A percentile compares a stretch with the other conserved stretches of the same genome.
Evolutionary conservation across 129 eudicot genomes (phyloP).

Genomic region (Centaurea solstitialis): DNA sequence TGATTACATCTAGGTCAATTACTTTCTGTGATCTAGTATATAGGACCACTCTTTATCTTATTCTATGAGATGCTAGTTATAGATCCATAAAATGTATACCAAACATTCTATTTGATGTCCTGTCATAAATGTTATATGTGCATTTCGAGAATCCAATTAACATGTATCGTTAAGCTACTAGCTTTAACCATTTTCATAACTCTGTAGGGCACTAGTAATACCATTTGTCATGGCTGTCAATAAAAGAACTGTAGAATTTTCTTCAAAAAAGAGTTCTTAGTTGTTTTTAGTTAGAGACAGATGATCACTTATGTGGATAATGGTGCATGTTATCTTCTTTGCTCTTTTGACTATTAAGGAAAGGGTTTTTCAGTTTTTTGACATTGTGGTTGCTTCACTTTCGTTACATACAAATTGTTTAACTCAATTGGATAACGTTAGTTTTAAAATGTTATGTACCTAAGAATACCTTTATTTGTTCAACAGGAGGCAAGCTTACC

Average conservation of each 20-base stretch:
- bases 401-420: not conserved
- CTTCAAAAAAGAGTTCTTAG: not conserved
- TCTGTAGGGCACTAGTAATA: not conserved
- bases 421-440: not conserved
- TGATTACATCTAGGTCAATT: not conserved
- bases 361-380: not conserved
- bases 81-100: not conserved
- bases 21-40: not conserved
- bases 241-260: not conserved
- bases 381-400: constrained; percentile 1
- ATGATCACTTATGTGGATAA: not conserved
- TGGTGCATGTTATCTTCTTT: not conserved
- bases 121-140: not conserved
- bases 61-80: not conserved
- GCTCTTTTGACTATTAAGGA: not conserved
- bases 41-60: not conserved
- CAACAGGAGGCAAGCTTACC: constrained; percentile 69
- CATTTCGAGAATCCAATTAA: not conserved
- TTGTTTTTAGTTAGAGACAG: not conserved
- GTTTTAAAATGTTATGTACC: not conserved
- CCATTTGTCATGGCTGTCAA: not conserved
- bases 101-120: not conserved
- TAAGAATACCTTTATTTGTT: constrained; percentile 16
- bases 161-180: not conserved
- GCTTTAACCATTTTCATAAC: not conserved